Conservation (phyloP, 225 moss, liverwort and hornwort genomes). For the Rhytidiadelphus loreus region DNA sequence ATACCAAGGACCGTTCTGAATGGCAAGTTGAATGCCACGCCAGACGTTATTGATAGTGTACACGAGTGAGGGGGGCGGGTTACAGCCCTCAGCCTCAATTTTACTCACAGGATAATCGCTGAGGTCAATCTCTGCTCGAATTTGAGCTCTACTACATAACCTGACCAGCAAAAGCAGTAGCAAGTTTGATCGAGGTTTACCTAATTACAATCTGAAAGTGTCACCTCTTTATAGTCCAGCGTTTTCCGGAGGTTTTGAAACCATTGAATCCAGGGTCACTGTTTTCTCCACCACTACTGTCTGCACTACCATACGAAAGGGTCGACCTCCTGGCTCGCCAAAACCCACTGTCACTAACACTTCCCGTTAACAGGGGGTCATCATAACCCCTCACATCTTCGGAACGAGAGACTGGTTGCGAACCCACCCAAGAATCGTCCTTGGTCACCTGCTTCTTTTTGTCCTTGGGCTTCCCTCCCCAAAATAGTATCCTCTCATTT, state of each 20-base stretch:
- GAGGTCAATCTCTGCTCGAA: constrained; percentile 33
- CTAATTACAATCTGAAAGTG: constrained; percentile 26
- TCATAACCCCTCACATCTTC: constrained; percentile 64
- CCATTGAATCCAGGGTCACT: constrained; percentile 75
- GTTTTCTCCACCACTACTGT: constrained; percentile 94
- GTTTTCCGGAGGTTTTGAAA: constrained; percentile 70
- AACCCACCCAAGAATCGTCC: constrained; percentile 67
- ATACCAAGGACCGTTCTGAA: constrained; percentile 17
- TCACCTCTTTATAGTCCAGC: constrained; percentile 88
- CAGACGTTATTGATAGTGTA: constrained; percentile 53
- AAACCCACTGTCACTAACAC: constrained; percentile 85
- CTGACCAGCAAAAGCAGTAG: constrained; percentile 15
- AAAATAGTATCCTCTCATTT: constrained; percentile 71
- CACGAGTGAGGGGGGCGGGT: constrained; percentile 23
- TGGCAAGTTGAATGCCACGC: constrained; percentile 27
- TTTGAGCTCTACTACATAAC: constrained; percentile 24
- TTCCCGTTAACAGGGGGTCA: constrained; percentile 80
- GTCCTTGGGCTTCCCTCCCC: constrained; percentile 50
- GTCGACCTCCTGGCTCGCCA: constrained; percentile 54
- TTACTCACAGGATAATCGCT: constrained; percentile 28
- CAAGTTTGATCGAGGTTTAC: background rate
- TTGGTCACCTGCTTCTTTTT: constrained; percentile 63
- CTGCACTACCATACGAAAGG: constrained; percentile 76
- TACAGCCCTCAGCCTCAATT: constrained; percentile 29
- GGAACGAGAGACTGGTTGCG: constrained; percentile 8